Percentiles rank a stretch among this genome's conserved stretches.
Evolutionary conservation across 73 alveolate species (phyloP).

Genomic region (Tetrahymena elliotti): DNA sequence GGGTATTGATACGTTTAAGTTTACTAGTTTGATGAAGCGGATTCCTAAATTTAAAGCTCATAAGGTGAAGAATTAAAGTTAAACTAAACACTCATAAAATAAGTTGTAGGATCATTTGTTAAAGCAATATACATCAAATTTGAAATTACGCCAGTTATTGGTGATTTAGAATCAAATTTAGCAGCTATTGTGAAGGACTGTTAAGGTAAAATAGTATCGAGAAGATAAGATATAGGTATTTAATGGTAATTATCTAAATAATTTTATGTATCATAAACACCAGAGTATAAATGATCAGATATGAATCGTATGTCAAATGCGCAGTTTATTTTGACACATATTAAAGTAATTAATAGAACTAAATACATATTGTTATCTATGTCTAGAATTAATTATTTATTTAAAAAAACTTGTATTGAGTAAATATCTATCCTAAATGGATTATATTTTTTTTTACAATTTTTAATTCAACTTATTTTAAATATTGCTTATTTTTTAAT

Average conservation of each 20-base stretch:
- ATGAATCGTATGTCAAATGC: background rate
- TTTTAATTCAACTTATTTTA: background rate
- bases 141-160: background rate
- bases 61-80: background rate
- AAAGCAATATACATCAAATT: background rate
- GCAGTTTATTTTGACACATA: background rate
- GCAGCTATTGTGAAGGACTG: background rate
- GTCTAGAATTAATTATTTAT: no score
- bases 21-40: background rate
- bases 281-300: background rate
- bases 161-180: background rate
- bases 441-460: background rate
- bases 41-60: background rate
- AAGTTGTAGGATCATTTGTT: background rate
- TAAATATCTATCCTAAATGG: no score
- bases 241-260: background rate
- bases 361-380: no score
- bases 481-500: no score
- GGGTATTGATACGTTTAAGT: background rate
- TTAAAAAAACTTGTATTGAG: background rate
- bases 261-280: background rate
- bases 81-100: background rate
- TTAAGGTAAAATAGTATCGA: background rate
- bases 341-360: no score
- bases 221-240: background rate